Evolutionary conservation across 352 stramenopile genomes (phyloP).

Genomic region (Plasmopara halstedii): DNA sequence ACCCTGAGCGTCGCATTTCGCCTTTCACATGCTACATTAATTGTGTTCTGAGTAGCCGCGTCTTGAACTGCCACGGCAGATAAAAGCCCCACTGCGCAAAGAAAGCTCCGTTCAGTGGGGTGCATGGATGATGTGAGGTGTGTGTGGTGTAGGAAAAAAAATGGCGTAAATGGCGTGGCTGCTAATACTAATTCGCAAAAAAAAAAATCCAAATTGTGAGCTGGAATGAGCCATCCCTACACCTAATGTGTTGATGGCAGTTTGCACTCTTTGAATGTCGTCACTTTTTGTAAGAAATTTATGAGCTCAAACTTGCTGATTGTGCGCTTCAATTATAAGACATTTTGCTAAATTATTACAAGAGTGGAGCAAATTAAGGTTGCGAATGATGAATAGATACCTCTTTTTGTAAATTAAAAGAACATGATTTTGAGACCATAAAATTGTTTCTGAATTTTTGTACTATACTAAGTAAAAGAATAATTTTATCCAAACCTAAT

Average conservation of each 20-base stretch:
- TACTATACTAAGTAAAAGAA: no score
- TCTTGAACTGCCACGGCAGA: not conserved
- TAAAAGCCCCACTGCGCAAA: conserved; percentile 1
- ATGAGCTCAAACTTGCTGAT: no score
- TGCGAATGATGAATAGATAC: no score
- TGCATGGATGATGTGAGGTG: conserved; percentile 9
- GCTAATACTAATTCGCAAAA: not conserved
- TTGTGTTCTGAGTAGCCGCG: not conserved
- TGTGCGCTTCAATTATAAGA: no score
- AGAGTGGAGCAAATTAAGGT: no score
- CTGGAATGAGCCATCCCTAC: not conserved
- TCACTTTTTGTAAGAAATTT: no score
- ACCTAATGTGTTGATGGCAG: not conserved
- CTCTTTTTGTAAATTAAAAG: no score
- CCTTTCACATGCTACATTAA: not conserved
- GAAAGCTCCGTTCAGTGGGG: conserved; percentile 6
- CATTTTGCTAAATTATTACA: no score
- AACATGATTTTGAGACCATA: no score
- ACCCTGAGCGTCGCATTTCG: not conserved
- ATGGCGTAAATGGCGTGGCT: conserved; percentile 14
- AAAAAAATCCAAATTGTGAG: not conserved
- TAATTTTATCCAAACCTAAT: no score
- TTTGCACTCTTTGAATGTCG: no score
- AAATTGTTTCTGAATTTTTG: no score
- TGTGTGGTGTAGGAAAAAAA: conserved; percentile 21